Percentiles rank a stretch among this genome's conserved stretches.
These are phyloP conservation scores for Mortierella sp. DNA, from an alignment of 371 early-diverging fungal genomes.

Conservation along the genomic window DNA sequence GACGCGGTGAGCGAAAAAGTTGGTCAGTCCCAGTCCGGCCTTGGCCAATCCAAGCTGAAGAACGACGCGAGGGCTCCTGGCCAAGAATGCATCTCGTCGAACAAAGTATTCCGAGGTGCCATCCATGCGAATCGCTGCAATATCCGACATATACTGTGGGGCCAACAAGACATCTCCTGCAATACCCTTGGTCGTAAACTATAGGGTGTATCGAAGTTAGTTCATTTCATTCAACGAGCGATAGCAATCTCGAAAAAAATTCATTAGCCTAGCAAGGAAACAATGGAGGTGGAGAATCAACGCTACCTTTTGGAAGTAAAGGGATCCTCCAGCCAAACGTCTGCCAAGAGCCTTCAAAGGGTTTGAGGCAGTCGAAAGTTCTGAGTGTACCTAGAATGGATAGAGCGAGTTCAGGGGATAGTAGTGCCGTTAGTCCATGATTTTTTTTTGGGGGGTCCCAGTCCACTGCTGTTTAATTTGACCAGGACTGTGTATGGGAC, in stretches of 20 bases:
- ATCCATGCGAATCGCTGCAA: slow-evolving; percentile 69
- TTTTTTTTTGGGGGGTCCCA: no score
- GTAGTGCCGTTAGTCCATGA: no score
- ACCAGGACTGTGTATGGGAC: no score
- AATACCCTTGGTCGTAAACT: slow-evolving; percentile 66
- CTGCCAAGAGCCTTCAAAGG: slow-evolving; percentile 63
- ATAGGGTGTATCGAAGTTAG: slow-evolving; percentile 2
- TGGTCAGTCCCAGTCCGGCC: slow-evolving; percentile 66
- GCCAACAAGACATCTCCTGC: slow-evolving; percentile 79
- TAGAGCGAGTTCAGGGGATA: background rate
- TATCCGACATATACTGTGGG: slow-evolving; percentile 72
- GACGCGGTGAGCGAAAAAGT: slow-evolving; percentile 71
- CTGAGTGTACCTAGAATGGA: slow-evolving; percentile 56
- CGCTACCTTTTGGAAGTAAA: slow-evolving; percentile 70
- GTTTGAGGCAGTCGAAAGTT: slow-evolving; percentile 61
- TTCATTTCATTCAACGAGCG: background rate
- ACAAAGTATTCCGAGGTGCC: slow-evolving; percentile 73
- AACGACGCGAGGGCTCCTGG: slow-evolving; percentile 71
- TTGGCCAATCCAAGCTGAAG: slow-evolving; percentile 62
- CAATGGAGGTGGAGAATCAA: background rate
- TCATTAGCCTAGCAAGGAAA: no score
- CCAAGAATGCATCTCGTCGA: slow-evolving; percentile 75
- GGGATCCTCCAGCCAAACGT: slow-evolving; percentile 63
- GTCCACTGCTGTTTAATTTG: no score
- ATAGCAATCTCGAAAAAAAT: background rate